Base-by-base conservation (phyloP, 1,284 basidiomycete genomes). In the Rhodotorula sp. region DNA sequence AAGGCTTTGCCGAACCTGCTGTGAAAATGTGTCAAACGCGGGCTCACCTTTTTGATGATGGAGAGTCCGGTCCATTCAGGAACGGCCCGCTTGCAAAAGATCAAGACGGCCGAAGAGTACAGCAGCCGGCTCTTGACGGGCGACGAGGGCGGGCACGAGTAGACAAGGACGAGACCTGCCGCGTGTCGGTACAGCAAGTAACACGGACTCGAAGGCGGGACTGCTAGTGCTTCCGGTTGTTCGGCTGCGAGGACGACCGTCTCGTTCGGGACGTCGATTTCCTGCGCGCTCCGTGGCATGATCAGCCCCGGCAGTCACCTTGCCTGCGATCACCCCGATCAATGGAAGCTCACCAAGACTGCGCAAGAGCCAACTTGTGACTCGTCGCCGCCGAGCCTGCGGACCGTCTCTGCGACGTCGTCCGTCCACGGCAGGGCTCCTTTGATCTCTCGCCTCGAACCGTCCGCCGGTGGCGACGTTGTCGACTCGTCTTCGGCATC, bases 91-190 rank as follows among this genome's bases (percentile, higher is more conserved):
- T 67, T 64, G 69, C 67, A 71, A 21, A 89, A 84, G 28, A 85
- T 81, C 15, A 84, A 78, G 7, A 87, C 85, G 19, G 87, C 88
- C 1, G 89, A 89, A 0, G 91, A 91, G 81, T 93, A 95, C 52
- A 95, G 79, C 90, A 95, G 93, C 64, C 92, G 87, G 74, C 88
- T 85, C 79, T 91, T 91, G 81, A 95, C 85, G 2, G 90, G 89
- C 2, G 90, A 92, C 18, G 82, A 80, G 2, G 88, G 85, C 0
- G 93, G 93, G 80, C 93, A 95, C 49, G 89, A 90, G 81, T 95
- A 95, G 70, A 95, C 90, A 81, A 92, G 93, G 54, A 91, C 88
- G 50, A 71, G 43, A 4, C 70, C 73, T 2, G 58, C 57, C 0
- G 64, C 7, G 56, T 74, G 75, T 4, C 55, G 56, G 59, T 67